Base-by-base conservation (phyloP, 2,329 filamentous ascomycete species). In the Monosporascus sp. region DNA sequence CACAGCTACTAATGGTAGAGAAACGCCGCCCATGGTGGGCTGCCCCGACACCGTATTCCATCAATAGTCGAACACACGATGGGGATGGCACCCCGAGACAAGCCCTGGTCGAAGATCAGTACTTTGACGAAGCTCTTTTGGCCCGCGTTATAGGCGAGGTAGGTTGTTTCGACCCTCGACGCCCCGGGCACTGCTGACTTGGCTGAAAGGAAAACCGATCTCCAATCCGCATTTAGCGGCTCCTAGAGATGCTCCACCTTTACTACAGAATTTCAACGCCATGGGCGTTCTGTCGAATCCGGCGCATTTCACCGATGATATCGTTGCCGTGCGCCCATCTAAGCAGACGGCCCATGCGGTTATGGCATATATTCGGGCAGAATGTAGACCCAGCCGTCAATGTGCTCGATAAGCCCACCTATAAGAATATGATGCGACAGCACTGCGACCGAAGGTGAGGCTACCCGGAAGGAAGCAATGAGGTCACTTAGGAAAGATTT, bases 71-170 rank as follows among this genome's bases (percentile, higher is more conserved):
- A 36, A 24, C 11, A 11, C 27, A 36, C 38, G 49, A n/a, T 31
- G 46, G 3, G 18, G 37, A 46, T 3, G 20, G 35, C 20, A 41
- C 7, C 35, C 41, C 49, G 6, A 54, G 66, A 3, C 63, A 67
- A 43, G 55, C 72, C 7, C 50, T 72, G 35, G 50, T 72, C 0
- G 60, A 62, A 5, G 69, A 69, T 31, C 67, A 70, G 43, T 72
- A 71, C 39, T 69, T 70, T n/a, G 71, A 72, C 50, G 70, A 72
- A 54, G 60, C 68, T 7, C 53, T 72, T 11, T 58, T 72, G 1
- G 71, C 70, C 2, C 60, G 64, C 4, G 68, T 69, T 1, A 66
- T 72, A 36, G 66, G 70, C 50, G 64, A 70, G 60, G 70, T 67
- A 44, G 49, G 41, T 44, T 11, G 17, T 39, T 39, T 20, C 38